phyloP scores from a whole-genome alignment of 1,139 yeast species.

The Pichia sp. region DNA sequence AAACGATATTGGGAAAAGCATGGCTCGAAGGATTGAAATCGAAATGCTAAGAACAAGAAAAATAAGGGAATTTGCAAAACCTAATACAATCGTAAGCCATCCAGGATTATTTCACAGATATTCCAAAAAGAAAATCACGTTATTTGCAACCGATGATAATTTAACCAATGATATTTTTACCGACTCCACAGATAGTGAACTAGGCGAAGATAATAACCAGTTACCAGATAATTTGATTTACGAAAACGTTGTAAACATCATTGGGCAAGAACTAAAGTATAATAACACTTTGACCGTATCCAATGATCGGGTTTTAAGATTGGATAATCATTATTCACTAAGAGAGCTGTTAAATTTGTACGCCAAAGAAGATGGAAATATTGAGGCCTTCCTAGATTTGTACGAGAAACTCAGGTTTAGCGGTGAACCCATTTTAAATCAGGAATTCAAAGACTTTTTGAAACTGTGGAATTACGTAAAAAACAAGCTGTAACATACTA shows the following conservation, averaged over 20 bases:
- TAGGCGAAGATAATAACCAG: constrained; percentile 4
- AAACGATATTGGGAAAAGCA: constrained; percentile 51
- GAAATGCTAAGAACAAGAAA: constrained; percentile 39
- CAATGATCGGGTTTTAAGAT: constrained; percentile 28
- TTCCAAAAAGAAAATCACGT: neutral
- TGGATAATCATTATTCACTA: constrained; percentile 40
- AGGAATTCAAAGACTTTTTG: constrained; percentile 57
- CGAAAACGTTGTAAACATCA: constrained; percentile 53
- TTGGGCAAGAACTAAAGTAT: constrained; percentile 44
- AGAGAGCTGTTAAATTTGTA: constrained; percentile 30
- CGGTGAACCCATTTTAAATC: constrained; percentile 49
- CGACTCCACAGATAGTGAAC: constrained; percentile 18
- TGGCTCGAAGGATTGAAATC: constrained; percentile 34
- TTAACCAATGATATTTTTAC: constrained; percentile 8
- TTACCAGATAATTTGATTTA: constrained; percentile 53
- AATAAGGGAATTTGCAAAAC: constrained; percentile 44
- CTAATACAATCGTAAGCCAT: constrained; percentile 43
- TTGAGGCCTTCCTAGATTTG: constrained; percentile 36
- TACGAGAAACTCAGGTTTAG: constrained; percentile 71
- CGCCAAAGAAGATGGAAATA: constrained; percentile 20
- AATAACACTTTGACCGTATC: constrained; percentile 33
- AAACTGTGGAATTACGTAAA: constrained; percentile 21
- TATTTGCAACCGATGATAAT: too few species aligned
- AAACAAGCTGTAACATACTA: constrained; percentile 1
- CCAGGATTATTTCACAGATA: constrained; percentile 56